Evolutionary conservation across 2,329 filamentous ascomycete genomes (phyloP).

Genomic region (Calonectria pteridis): DNA sequence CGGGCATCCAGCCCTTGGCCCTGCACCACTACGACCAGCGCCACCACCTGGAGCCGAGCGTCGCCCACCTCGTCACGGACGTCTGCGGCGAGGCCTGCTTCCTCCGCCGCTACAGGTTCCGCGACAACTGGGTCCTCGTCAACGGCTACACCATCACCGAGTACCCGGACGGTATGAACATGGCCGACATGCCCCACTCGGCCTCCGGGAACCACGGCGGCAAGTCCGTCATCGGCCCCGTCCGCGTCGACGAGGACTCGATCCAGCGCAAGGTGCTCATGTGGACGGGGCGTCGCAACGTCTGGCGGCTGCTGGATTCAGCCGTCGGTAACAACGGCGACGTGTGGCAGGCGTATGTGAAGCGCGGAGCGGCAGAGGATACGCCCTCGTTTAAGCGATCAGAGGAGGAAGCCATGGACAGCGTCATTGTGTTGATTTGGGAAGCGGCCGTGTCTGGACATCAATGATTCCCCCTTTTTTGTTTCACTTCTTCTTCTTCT

Average conservation of each 20-base stretch:
- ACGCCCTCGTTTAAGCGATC: slow-evolving; percentile 33
- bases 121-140: slow-evolving; percentile 61
- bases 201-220: slow-evolving; percentile 20
- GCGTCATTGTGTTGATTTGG: slow-evolving; percentile 46
- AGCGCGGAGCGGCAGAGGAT: slow-evolving; percentile 39
- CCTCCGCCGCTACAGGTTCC: slow-evolving; percentile 60
- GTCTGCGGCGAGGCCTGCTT: slow-evolving; percentile 61
- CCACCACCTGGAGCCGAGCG: slow-evolving; percentile 55
- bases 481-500: neutral
- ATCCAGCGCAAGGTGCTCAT: slow-evolving; percentile 48
- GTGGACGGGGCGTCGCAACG: slow-evolving; percentile 52
- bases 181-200: slow-evolving; percentile 36
- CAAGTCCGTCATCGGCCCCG: slow-evolving; percentile 43
- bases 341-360: slow-evolving; percentile 63
- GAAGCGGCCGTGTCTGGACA: slow-evolving; percentile 33
- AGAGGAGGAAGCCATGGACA: slow-evolving; percentile 35
- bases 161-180: slow-evolving; percentile 54
- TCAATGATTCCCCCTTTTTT: neutral
- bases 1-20: slow-evolving; percentile 55
- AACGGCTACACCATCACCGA: slow-evolving; percentile 61
- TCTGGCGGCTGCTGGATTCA: slow-evolving; percentile 58
- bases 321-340: slow-evolving; percentile 49
- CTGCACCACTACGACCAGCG: slow-evolving; percentile 55
- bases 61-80: slow-evolving; percentile 57
- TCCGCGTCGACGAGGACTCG: slow-evolving; percentile 49